Evolutionary conservation across 257 asterid genomes (phyloP).

Genomic region (Lithospermum erythrorhizon): DNA sequence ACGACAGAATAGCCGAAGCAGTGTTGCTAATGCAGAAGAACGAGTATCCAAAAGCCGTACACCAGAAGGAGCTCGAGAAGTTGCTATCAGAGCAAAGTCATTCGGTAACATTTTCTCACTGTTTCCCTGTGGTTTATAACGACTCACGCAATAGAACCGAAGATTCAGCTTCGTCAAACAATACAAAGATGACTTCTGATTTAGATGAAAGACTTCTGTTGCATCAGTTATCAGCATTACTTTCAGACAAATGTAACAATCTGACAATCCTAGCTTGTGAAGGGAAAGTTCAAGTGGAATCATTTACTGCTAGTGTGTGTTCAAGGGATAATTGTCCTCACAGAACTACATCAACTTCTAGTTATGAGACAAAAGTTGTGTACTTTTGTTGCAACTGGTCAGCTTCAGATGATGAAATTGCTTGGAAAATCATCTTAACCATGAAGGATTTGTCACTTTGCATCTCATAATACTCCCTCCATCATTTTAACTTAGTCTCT

Average conservation of each 20-base stretch:
- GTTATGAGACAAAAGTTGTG: conserved; percentile 4
- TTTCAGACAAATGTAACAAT: conserved; percentile 25
- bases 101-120: conserved; percentile 37
- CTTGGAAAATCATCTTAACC: conserved; percentile 38
- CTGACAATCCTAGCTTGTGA: conserved; percentile 20
- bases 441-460: conserved; percentile 19
- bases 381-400: conserved; percentile 55
- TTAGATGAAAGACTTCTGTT: conserved; percentile 16
- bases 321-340: conserved; percentile 35
- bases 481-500: no score
- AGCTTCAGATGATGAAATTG: conserved; percentile 40
- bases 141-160: conserved; percentile 9
- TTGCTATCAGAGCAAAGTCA: conserved; percentile 27
- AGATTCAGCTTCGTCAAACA: conserved; percentile 5
- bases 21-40: conserved; percentile 25
- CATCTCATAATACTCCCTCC: no score
- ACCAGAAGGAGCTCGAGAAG: conserved; percentile 32
- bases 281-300: conserved; percentile 33
- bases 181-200: conserved; percentile 9
- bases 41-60: conserved; percentile 29
- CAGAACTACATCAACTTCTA: conserved; percentile 18
- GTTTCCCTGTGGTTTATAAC: conserved; percentile 25
- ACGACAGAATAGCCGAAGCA: conserved; percentile 65
- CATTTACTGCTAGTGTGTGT: conserved; percentile 36
- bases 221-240: conserved; percentile 22